Evolutionary conservation across 192 early-diverging fungal species (phyloP), one percentile per base, ranked within the genome.

Genomic region (Funneliformis mosseae): DNA sequence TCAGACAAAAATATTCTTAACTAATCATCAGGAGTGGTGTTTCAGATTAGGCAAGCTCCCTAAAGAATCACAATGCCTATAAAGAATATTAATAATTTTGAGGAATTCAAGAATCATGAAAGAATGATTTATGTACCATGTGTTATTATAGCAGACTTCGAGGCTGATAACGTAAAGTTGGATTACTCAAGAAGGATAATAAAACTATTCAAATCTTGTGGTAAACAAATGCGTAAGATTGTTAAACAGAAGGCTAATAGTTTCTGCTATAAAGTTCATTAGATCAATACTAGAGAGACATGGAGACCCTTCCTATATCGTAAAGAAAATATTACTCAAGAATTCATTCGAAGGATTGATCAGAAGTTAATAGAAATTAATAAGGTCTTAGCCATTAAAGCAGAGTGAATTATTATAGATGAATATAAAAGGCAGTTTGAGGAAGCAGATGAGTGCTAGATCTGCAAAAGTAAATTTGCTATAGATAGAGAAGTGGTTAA

Each of bases 381-480:
- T 74, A 39, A 74, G 1, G 72, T 74, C 4, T 46, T 74, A 55
- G 72, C 72, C 23, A 74, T 74, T 55, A 74, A 74, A 45, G 1
- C 7, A 27, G 43, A 50, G 4, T 11, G 21, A n/a, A 74, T 74
- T 28, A n/a, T 25, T 6, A 74, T n/a, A 27, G 27, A 46, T 5
- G 46, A 74, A 74, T 4, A 74, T n/a, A 46, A 55, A 11, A 74
- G 55, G 45, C 38, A 71, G 55, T 74, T 46, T 74, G 50, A 8
- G 23, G 33, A 59, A 42, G 43, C 73, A 45, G 27, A 74, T 46
- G 55, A 1, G 39, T 74, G 73, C 55, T 74, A 48, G 73, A 74
- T 74, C 55, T 74, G 73, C 28, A 74, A 74, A 74, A 16, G 43
- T 18, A 50, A 50, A 46, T 50, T 50, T 74, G 9, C 7, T 50